phyloP scores from a whole-genome alignment of 1,284 basidiomycete genomes.

The Leccinum idahoense region DNA sequence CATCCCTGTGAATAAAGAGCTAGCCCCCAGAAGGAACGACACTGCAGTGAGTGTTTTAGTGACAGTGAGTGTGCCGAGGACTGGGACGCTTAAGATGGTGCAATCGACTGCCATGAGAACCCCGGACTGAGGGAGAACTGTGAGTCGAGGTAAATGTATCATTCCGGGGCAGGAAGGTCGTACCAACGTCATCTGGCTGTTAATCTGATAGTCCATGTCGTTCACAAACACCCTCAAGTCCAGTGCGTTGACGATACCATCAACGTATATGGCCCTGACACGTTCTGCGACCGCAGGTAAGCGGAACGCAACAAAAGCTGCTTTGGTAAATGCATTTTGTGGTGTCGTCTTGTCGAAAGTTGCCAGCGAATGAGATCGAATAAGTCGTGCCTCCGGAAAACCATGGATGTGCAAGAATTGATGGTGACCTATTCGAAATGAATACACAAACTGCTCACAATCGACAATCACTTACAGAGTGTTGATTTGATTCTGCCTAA shows the following conservation, averaged over 20 bases:
- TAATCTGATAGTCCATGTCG: background rate
- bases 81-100: background rate
- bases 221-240: background rate
- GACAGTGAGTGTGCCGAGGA: background rate
- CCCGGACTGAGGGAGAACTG: background rate
- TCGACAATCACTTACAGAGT: background rate
- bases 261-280: background rate
- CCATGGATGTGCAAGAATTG: background rate
- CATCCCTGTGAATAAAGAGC: background rate
- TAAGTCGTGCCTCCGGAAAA: background rate
- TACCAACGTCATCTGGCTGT: background rate
- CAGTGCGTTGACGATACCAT: background rate
- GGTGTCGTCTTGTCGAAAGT: background rate
- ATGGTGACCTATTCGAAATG: background rate
- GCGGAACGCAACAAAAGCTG: background rate
- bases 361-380: background rate
- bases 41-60: background rate
- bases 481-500: background rate
- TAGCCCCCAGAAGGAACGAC: background rate
- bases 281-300: background rate
- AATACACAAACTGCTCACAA: background rate
- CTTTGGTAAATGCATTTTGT: background rate
- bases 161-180: background rate
- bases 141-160: background rate
- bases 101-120: background rate